These are phyloP conservation scores for Camellia granthamiana DNA, from an alignment of 148 eudicot genomes.

Conservation along the genomic window DNA sequence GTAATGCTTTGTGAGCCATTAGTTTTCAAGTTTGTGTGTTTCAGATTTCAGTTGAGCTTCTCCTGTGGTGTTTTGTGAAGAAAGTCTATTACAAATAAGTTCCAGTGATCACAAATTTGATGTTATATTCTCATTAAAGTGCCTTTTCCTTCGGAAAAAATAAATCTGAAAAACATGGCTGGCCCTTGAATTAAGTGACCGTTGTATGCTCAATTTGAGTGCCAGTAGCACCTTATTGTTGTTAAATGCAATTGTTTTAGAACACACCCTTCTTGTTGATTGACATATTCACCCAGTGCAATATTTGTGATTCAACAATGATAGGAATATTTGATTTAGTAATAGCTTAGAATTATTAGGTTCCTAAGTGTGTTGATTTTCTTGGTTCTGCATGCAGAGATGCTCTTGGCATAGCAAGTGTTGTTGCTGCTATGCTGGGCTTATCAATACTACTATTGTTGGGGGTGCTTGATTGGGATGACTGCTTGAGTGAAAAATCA, in stretches of 20 bases:
- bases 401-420: constrained; percentile 80
- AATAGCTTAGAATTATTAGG: too few relatives aligned
- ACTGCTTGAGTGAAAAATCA: constrained; percentile 87
- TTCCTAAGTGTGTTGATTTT: too few relatives aligned
- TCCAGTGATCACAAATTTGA: neutral
- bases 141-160: neutral
- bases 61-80: too few relatives aligned
- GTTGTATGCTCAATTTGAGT: neutral
- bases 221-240: neutral
- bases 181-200: neutral
- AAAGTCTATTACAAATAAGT: neutral
- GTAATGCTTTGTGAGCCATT: too few relatives aligned
- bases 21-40: too few relatives aligned
- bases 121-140: neutral
- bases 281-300: neutral
- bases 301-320: neutral
- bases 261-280: neutral
- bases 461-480: constrained; percentile 91
- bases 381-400: constrained; percentile 47
- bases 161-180: neutral
- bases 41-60: too few relatives aligned
- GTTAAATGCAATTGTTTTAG: neutral
- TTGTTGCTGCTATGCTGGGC: constrained; percentile 97
- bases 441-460: constrained; percentile 72
- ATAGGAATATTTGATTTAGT: too few relatives aligned